These are phyloP conservation scores for Aspergillus sp. DNA, from an alignment of 2,329 filamentous ascomycete genomes.

Conservation along the genomic window DNA sequence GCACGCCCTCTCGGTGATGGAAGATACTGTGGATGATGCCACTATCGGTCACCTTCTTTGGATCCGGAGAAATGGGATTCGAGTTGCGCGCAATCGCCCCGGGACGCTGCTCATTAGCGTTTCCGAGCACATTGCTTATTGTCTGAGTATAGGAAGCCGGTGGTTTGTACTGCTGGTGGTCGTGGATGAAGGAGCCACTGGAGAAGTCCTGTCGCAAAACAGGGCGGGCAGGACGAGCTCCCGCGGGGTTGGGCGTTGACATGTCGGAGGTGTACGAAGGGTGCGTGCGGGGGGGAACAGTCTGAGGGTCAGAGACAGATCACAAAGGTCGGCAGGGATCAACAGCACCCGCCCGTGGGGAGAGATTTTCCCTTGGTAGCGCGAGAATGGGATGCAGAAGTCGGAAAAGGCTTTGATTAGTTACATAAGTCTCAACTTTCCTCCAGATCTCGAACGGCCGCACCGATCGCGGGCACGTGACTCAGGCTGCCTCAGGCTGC, in stretches of 20 bases:
- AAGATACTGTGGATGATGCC: conserved; percentile 49
- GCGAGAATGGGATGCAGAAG: conserved; percentile 5
- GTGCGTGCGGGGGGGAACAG: neutral
- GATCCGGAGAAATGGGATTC: conserved; percentile 41
- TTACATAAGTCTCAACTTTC: neutral
- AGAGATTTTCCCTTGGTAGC: conserved; percentile 1
- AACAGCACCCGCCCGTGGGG: conserved; percentile 12
- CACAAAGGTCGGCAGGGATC: conserved; percentile 7
- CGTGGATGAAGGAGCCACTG: conserved; percentile 47
- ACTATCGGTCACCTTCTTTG: conserved; percentile 44
- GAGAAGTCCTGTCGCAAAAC: conserved; percentile 44
- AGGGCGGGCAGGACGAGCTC: conserved; percentile 37
- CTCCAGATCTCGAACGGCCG: neutral
- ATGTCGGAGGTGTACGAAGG: conserved; percentile 21
- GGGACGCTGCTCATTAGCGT: conserved; percentile 23
- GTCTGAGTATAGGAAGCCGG: conserved; percentile 33
- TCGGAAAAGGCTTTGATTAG: neutral
- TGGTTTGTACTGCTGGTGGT: conserved; percentile 51
- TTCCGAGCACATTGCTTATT: conserved; percentile 38
- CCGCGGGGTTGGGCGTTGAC: conserved; percentile 27
- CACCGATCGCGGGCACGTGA: conserved; percentile 7
- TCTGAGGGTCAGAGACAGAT: conserved; percentile 1
- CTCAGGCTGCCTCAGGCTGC: conserved; percentile 1
- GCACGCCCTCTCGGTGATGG: conserved; percentile 39
- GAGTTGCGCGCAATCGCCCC: conserved; percentile 30